A percentile compares a stretch with the other conserved stretches of the same genome.
Evolutionary conservation across 495 filamentous ascomycete species (phyloP).

Genomic region (Chaetomidium leptoderma): DNA sequence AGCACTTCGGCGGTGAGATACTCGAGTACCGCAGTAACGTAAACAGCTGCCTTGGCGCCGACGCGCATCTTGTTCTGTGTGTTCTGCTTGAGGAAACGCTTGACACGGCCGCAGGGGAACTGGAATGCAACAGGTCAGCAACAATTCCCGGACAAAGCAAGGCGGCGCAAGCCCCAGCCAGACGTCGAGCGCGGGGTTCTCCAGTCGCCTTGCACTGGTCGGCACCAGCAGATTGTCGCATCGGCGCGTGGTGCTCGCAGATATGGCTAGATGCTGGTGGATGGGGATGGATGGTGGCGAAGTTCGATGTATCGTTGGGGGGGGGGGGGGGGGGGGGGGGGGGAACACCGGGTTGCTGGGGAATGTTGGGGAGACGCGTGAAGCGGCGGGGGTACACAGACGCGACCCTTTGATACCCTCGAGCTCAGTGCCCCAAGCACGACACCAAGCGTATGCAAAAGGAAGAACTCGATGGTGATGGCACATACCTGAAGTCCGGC

Average conservation of each 20-base stretch:
- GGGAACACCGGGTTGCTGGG: not conserved
- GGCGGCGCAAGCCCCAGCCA: not conserved
- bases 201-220: not conserved
- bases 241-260: not conserved
- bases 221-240: not conserved
- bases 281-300: too few relatives aligned
- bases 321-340: not conserved
- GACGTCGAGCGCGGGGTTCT: not conserved
- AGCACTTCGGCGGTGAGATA: conserved; percentile 98
- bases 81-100: conserved; percentile 99
- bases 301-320: too few relatives aligned
- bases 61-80: conserved; percentile 99
- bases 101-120: conserved; percentile 99
- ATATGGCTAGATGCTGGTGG: not conserved
- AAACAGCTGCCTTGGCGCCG: conserved; percentile 96
- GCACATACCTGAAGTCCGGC: conserved; percentile 94
- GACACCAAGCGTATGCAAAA: not conserved
- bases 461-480: not conserved
- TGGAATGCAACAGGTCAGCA: conserved; percentile 43
- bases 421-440: not conserved
- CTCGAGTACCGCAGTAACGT: conserved; percentile 96
- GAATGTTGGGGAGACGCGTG: conserved; percentile 24
- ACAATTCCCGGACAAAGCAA: conserved; percentile 6
- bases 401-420: not conserved
- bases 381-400: not conserved